These are phyloP conservation scores for Entoloma clypeatum DNA, from an alignment of 1,284 basidiomycete species.

Conservation along the genomic window DNA sequence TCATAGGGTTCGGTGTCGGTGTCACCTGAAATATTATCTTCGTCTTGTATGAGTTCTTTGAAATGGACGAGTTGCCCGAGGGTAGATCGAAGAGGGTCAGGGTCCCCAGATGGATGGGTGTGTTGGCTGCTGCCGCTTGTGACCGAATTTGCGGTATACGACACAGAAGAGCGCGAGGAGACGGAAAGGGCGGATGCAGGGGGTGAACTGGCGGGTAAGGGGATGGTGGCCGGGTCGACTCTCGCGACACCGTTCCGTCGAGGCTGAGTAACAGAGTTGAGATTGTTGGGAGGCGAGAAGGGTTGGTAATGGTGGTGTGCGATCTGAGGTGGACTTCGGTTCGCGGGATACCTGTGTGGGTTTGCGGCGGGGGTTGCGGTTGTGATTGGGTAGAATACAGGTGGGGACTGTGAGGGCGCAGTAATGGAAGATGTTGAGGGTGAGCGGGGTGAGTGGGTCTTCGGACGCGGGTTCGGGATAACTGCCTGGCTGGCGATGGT, in stretches of 20 bases:
- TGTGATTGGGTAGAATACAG: conserved; percentile 53
- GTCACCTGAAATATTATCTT: conserved; percentile 26
- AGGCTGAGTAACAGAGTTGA: conserved; percentile 14
- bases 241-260: conserved; percentile 28
- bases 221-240: conserved; percentile 51
- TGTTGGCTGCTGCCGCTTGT: conserved; percentile 25
- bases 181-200: conserved; percentile 65
- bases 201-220: conserved; percentile 63
- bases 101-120: conserved; percentile 11
- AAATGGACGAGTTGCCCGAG: conserved; percentile 32
- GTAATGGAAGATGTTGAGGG: conserved; percentile 42
- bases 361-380: conserved; percentile 51
- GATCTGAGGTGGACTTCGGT: conserved; percentile 34
- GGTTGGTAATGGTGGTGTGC: conserved; percentile 33
- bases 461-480: conserved; percentile 31
- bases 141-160: conserved; percentile 29
- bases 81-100: conserved; percentile 27
- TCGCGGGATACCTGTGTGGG: conserved; percentile 46
- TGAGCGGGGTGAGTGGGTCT: conserved; percentile 34
- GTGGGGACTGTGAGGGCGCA: conserved; percentile 30
- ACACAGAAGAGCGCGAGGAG: conserved; percentile 61
- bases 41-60: conserved; percentile 22
- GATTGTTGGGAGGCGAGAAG: conserved; percentile 32
- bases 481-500: conserved; percentile 25
- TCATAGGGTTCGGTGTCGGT: conserved; percentile 26